phyloP scores from a whole-genome alignment of 257 asterid genomes.

The Cruciata laevipes region DNA sequence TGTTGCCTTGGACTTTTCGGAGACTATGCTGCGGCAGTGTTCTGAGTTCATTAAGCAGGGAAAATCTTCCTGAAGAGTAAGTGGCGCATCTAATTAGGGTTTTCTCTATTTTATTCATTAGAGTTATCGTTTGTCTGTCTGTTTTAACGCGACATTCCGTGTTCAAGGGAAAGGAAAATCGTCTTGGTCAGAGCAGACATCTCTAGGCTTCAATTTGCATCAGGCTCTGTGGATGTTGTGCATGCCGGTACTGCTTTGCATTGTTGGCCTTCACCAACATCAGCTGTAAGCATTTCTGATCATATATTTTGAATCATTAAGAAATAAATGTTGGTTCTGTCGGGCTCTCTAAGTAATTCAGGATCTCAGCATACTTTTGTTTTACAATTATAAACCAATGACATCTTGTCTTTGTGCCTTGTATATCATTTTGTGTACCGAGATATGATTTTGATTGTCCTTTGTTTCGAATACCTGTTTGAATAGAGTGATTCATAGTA shows the following conservation, averaged over 20 bases:
- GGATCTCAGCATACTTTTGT: background rate
- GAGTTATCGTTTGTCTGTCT: background rate
- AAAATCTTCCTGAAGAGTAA: slow-evolving; percentile 66
- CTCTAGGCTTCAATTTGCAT: slow-evolving; percentile 70
- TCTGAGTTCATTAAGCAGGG: slow-evolving; percentile 64
- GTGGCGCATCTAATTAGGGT: background rate
- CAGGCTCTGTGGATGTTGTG: slow-evolving; percentile 67
- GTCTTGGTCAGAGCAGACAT: slow-evolving; percentile 77
- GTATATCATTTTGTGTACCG: no score
- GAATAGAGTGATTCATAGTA: background rate
- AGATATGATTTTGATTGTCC: background rate
- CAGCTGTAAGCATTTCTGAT: slow-evolving; percentile 47
- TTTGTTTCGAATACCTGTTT: background rate
- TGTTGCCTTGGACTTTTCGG: slow-evolving; percentile 76
- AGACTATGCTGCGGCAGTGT: slow-evolving; percentile 71
- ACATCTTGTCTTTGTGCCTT: background rate
- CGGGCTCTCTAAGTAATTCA: background rate
- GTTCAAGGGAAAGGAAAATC: slow-evolving; percentile 58
- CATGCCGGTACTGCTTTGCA: slow-evolving; percentile 97
- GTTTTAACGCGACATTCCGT: slow-evolving; percentile 9
- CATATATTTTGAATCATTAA: background rate
- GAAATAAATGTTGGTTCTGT: no score
- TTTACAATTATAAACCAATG: background rate
- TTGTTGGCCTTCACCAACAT: slow-evolving; percentile 91
- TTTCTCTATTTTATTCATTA: background rate